Conservation (phyloP, 495 filamentous ascomycete genomes). For the Penicillium arizonense region DNA sequence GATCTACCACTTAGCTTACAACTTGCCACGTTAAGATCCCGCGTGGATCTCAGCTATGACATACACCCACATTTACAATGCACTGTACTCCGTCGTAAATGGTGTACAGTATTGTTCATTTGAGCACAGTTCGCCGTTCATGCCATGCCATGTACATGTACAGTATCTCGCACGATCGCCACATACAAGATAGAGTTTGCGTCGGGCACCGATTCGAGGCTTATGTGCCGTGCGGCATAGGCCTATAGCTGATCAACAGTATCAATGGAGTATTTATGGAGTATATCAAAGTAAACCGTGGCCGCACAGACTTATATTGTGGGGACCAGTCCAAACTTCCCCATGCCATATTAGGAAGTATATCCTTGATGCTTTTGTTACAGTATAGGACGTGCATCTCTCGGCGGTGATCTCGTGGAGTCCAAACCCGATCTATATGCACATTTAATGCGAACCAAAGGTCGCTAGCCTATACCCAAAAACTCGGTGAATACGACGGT, state of each 20-base stretch:
- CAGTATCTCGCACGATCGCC: not conserved
- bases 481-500: no score
- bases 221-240: slow-evolving; percentile 11
- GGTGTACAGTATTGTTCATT: no score
- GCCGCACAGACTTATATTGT: not conserved
- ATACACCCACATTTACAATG: not conserved
- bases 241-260: not conserved
- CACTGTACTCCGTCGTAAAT: no score
- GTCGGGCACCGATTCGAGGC: slow-evolving; percentile 13
- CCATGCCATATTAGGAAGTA: not conserved
- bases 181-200: slow-evolving; percentile 14
- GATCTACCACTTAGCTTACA: slow-evolving; percentile 19
- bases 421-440: no score
- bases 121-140: not conserved
- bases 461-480: no score
- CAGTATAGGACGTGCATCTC: not conserved
- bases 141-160: not conserved
- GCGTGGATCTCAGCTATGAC: not conserved
- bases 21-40: not conserved
- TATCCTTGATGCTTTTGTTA: not conserved
- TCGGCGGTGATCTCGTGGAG: no score
- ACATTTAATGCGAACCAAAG: no score
- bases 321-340: not conserved
- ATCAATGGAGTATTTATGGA: not conserved
- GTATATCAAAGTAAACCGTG: not conserved